phyloP scores from a whole-genome alignment of 345 rosid genomes.

The Salix viminalis region DNA sequence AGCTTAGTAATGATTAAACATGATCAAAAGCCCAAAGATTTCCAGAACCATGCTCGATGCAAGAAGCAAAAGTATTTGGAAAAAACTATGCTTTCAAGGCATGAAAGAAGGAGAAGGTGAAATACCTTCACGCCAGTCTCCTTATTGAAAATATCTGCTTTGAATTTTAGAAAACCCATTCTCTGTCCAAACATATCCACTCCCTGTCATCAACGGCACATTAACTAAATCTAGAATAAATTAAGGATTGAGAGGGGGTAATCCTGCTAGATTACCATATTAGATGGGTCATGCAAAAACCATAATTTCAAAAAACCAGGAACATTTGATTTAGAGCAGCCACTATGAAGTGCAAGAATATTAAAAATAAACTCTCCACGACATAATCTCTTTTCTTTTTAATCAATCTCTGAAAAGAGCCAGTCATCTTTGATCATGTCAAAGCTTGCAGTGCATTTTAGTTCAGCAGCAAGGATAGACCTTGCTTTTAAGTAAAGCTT shows the following conservation, averaged over 20 bases:
- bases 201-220: constrained; percentile 43
- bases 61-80: background rate
- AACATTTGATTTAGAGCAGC: background rate
- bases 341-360: no score
- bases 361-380: no score
- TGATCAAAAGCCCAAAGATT: background rate
- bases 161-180: constrained; percentile 82
- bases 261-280: no score
- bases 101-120: constrained; percentile 12
- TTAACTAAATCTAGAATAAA: background rate
- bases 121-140: constrained; percentile 69
- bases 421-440: no score
- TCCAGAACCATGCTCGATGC: background rate
- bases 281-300: no score
- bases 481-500: no score
- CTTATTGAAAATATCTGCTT: constrained; percentile 63
- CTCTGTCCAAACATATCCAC: constrained; percentile 86
- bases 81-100: background rate
- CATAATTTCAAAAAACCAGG: no score
- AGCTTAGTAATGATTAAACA: background rate
- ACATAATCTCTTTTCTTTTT: no score
- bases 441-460: no score
- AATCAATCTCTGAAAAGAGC: no score
- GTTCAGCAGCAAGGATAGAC: no score
- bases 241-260: background rate